These are phyloP conservation scores for Yarrowia porcina DNA, from an alignment of 805 yeast species.

Conservation along the genomic window DNA sequence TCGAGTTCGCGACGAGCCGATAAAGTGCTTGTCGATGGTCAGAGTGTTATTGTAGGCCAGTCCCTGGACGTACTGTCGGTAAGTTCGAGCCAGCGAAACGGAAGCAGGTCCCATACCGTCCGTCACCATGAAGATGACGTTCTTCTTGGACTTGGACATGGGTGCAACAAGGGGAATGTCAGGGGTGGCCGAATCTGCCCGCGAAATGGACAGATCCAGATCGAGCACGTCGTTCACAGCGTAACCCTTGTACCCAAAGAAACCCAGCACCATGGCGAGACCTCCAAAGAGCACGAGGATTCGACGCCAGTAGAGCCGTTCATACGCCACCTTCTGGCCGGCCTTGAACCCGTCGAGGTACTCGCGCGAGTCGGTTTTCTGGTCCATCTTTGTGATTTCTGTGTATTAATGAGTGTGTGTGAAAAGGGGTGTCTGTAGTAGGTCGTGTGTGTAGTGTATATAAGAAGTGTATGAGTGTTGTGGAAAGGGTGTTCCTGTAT, in stretches of 20 bases:
- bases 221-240: background rate
- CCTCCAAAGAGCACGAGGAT: conserved; percentile 23
- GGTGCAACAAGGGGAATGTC: background rate
- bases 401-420: background rate
- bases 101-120: conserved; percentile 97
- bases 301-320: conserved; percentile 25
- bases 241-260: conserved; percentile 16
- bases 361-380: conserved; percentile 18
- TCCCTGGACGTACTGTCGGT: conserved; percentile 57
- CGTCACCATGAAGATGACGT: conserved; percentile 81
- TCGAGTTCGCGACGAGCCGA: conserved; percentile 83
- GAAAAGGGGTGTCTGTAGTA: background rate
- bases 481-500: background rate
- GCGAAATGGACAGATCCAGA: background rate
- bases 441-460: background rate
- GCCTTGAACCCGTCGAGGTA: conserved; percentile 23
- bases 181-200: background rate
- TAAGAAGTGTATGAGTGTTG: background rate
- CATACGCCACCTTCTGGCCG: conserved; percentile 25
- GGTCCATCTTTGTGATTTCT: background rate
- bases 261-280: conserved; percentile 17
- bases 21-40: conserved; percentile 61
- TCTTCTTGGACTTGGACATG: conserved; percentile 47
- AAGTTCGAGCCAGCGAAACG: conserved; percentile 72
- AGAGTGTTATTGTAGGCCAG: conserved; percentile 56